Percentiles rank a stretch among this genome's conserved stretches.
Evolutionary conservation across 352 stramenopile genomes (phyloP).

Genomic region (Pythium biforme): DNA sequence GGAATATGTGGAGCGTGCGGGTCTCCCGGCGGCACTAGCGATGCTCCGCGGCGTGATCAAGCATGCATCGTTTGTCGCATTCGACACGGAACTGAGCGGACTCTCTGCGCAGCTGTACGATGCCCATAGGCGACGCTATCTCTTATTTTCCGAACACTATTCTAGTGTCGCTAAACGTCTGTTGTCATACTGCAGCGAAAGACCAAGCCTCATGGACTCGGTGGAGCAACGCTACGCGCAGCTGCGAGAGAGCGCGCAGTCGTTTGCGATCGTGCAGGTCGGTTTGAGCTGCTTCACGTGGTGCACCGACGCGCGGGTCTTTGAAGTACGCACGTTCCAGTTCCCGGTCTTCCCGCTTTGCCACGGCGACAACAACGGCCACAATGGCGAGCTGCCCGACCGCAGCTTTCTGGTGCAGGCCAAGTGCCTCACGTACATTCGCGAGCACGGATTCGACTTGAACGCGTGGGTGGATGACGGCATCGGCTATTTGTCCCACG

Average conservation of each 20-base stretch:
- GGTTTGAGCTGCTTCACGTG: slow-evolving; percentile 70
- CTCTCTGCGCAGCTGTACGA: slow-evolving; percentile 65
- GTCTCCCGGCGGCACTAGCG: slow-evolving; percentile 12
- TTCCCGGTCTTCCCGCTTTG: slow-evolving; percentile 73
- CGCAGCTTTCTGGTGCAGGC: slow-evolving; percentile 64
- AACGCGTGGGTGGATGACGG: slow-evolving; percentile 76
- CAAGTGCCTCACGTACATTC: slow-evolving; percentile 78
- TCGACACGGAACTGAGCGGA: slow-evolving; percentile 78
- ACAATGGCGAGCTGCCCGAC: slow-evolving; percentile 31
- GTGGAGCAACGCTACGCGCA: slow-evolving; percentile 67
- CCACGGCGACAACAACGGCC: slow-evolving; percentile 24
- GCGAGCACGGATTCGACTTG: slow-evolving; percentile 74
- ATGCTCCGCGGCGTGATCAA: slow-evolving; percentile 9
- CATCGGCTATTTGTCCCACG: slow-evolving; percentile 67
- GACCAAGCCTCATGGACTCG: slow-evolving; percentile 70
- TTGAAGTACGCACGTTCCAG: slow-evolving; percentile 64
- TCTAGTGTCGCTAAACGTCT: too few species aligned
- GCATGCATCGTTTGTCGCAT: slow-evolving; percentile 58
- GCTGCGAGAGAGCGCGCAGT: slow-evolving; percentile 45
- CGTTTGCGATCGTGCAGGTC: slow-evolving; percentile 77
- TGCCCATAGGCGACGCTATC: neutral
- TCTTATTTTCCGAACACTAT: neutral
- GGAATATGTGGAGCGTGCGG: slow-evolving; percentile 14
- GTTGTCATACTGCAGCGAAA: slow-evolving; percentile 24
- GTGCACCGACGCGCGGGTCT: slow-evolving; percentile 36